Base-by-base conservation (phyloP, 2,329 filamentous ascomycete species). In the Ampelomyces quisqualis region DNA sequence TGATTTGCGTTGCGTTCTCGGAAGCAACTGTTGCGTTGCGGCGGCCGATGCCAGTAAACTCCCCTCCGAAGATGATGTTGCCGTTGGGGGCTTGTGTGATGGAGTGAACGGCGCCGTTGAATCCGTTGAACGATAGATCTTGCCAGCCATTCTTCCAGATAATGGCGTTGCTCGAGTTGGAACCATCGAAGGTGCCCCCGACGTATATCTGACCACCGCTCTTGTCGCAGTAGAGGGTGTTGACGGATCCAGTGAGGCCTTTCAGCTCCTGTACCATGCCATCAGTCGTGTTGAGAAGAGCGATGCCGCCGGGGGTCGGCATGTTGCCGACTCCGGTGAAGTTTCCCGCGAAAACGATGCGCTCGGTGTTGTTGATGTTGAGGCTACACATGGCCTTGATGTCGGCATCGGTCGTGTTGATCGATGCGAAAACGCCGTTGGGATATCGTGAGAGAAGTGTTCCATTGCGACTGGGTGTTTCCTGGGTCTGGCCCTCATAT, bases 361-460 rank as follows among this genome's bases (percentile, higher is more conserved):
- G 85, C n/a, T 79, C 75, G 41, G 76, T 78, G 51, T 86, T 86
- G 67, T 88, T 78, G 42, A 77, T 75, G 36, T 82, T 76, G 57
- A 91, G 88, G 14, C 85, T 74, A 72, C 93, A 98, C 86, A 98
- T 93, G 51, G 88, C 79, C 61, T 84, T 79, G 61, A 98, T 95
- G 34, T 85, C 82, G 43, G 86, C 90, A 69, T 97, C 89, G 30
- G 90, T 85, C 27, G 81, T 77, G 38, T 85, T 80, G 34, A 96
- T 73, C 13, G 82, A 80, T 14, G 84, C 78, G 53, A 96, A 88
- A 19, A 83, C 81, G 56, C 90, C 90, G 70, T 95, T 93, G 3
- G 93, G 91, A 52, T 95, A 81, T 37, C 84, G 82, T 14, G 85
- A 81, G 39, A 96, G 78, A 27, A 98, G 79, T 13, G 88, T 85